Evolutionary conservation across 352 stramenopile genomes (phyloP), one percentile per base, ranked within the genome.

Genomic region (Elongisporangium anandrum): DNA sequence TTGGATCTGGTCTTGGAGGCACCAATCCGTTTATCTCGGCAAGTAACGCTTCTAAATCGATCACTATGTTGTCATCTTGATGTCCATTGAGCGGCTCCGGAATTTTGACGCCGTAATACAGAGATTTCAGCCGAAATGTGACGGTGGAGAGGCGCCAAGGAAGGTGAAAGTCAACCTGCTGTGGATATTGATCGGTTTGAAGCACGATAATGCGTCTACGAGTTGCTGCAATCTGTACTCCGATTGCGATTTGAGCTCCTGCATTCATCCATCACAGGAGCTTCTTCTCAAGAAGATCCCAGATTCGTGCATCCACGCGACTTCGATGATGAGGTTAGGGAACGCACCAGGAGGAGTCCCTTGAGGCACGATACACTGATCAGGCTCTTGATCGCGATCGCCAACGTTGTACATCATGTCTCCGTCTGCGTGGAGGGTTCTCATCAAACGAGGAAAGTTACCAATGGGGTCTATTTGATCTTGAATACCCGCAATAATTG

Each of bases 211-310:
- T 60, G 20, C 56, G 52, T 34, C 56, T 20, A 24, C 45, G 56
- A 20, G 56, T 54, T 34, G 26, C 20, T 13, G 39, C 47, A 19
- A 60, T 22, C 26, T 68, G 41, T 9, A 68, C 21, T 41, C 56
- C 56, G 39, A 68, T 60, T 10, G 56, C 57, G 39, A 68, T 41
- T 50, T 65, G 59, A 21, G 59, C 59, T 13, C 24, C n/a, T 19
- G 52, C 52, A 10, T 50, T 23, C 56, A 72, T 69, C 65, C 65
- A 68, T 9, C 65, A 54, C 24, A 49, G 12, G 20, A 67, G 34
- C 24, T 71, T 67, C 12, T 47, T 39, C 9, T 58, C 15, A 16
- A 72, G 34, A 17, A 52, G 4, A 16, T 60, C 19, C 61, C 57
- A 60, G 61, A 59, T 23, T 59, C 59, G 19, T 64, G 52, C 6